Conservation (phyloP, 2,329 filamentous ascomycete species). For the Pseudocercospora fuligena region DNA sequence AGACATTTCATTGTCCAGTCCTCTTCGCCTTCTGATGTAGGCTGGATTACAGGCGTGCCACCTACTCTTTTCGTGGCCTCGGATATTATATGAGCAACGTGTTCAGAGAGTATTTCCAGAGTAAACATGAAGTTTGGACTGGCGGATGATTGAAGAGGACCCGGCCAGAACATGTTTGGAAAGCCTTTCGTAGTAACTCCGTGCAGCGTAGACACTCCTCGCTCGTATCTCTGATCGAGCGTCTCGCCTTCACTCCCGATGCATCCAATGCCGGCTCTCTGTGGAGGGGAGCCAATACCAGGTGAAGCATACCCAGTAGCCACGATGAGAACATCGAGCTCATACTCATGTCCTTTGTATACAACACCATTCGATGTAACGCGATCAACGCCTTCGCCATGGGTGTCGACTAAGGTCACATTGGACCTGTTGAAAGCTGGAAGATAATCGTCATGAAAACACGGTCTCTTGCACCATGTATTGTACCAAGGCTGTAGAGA, state of each 20-base stretch:
- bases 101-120: conserved; percentile 45
- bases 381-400: conserved; percentile 56
- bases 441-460: conserved; percentile 44
- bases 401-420: conserved; percentile 65
- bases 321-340: conserved; percentile 54
- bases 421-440: conserved; percentile 62
- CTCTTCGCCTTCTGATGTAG: conserved; percentile 53
- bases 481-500: conserved; percentile 65
- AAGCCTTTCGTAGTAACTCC: conserved; percentile 56
- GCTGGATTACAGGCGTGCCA: conserved; percentile 47
- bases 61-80: conserved; percentile 40
- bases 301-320: conserved; percentile 51
- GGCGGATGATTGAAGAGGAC: conserved; percentile 48
- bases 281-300: conserved; percentile 37
- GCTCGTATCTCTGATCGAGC: conserved; percentile 49
- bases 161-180: conserved; percentile 60
- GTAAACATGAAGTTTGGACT: conserved; percentile 39
- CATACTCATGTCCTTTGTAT: conserved; percentile 54
- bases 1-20: conserved; percentile 52
- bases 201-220: conserved; percentile 58
- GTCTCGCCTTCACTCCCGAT: conserved; percentile 51
- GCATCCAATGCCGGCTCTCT: conserved; percentile 32
- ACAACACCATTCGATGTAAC: conserved; percentile 56
- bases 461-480: conserved; percentile 66
- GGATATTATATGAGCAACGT: conserved; percentile 53